Base-by-base conservation (phyloP, 2,329 filamentous ascomycete genomes). In the Arthrobotrys musiformis region DNA sequence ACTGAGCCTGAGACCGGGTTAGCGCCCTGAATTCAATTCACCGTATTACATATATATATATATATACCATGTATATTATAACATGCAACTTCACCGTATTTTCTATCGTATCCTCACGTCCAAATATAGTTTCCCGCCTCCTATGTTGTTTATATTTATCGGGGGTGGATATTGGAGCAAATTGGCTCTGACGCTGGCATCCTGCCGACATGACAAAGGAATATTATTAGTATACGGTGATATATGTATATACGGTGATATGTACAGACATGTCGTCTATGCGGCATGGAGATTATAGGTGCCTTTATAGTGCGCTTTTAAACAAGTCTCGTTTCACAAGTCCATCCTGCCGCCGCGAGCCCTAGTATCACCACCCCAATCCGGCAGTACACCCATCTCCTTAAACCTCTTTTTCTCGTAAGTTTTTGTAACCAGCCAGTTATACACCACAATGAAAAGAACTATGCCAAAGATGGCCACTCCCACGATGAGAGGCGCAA, bases 321-420 rank as follows among this genome's bases (percentile, higher is more conserved):
- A 17, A 52, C 17, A 28, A 8, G 7, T 17, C 4, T 48, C 19
- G 5, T 52, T 28, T 52, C 48, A 52, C 24, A 52, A 6, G 30
- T 30, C 11, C 48, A 30, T 30, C 48, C 24, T 28, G 11, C 24
- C 22, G 9, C 48, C 48, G 9, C 40, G 33, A 4, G 33, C 48
- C 2, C 28, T 24, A 2, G 63, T 35, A 17, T 46, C 44, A 35
- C 37, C 48, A n/a, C 42, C 48, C 64, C 64, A 76, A 28, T 44
- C 66, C 28, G 58, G 64, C 22, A 76, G 28, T 0, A 76, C 22
- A 8, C 72, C 72, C 64, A 76, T 70, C 33, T 76, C 48, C 4
- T 64, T 66, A 46, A 76, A 76, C 40, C 72, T 52, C 19, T 52
- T 48, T 22, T 60, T 66, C 42, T 70, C 72, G 37, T 76, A 76